Base-by-base conservation (phyloP, 179 eudicot genomes). In the Actinidia chinensis region DNA sequence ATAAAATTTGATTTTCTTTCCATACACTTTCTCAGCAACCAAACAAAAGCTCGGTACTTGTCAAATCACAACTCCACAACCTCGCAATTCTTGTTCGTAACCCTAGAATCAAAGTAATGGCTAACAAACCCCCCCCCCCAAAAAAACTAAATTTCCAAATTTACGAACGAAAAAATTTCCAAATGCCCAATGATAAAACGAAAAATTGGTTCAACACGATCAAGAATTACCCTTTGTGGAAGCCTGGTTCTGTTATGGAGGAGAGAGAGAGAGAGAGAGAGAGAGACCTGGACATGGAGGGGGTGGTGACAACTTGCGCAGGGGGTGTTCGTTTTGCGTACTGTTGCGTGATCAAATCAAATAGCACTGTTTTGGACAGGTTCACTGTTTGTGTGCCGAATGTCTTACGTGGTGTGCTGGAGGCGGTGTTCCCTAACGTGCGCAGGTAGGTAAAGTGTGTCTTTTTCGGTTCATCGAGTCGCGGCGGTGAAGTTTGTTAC, bases 371-470 rank as follows among this genome's bases (percentile, higher is more conserved):
- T 75, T 59, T 75, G 68, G 68, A 60, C 14, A 9, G 55, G 8
- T 68, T 46, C 6, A 28, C 11, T 8, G n/a, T 36, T 48, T 8
- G 17, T 4, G 50, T 44, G 28, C 36, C 2, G n/a, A 25, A 6
- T 7, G 46, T 6, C 46, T 51, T 58, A 74, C 76, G 76, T 74
- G 76, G 76, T 66, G 76, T 33, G 65, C 33, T 46, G n/a, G 18
- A 0, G 40, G 52, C 10, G 20, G 18, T 10, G 8, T 17, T 4
- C 8, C 4, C 77, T 74, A 74, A 59, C 77, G 36, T 74, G 77
- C 77, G 77, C 77, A 36, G 2, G 55, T 23, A 7, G 4, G 68
- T 14, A 42, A 5, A 5, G 2, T 15, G 20, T 36, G 1, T 15
- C 11, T 20, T 13, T 40, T 58, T 5, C 28, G 33, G 51, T 36